A percentile compares a stretch with the other conserved stretches of the same genome.
Evolutionary conservation across 306 rosid species (phyloP).

Genomic region (Phaseolus lunatus): DNA sequence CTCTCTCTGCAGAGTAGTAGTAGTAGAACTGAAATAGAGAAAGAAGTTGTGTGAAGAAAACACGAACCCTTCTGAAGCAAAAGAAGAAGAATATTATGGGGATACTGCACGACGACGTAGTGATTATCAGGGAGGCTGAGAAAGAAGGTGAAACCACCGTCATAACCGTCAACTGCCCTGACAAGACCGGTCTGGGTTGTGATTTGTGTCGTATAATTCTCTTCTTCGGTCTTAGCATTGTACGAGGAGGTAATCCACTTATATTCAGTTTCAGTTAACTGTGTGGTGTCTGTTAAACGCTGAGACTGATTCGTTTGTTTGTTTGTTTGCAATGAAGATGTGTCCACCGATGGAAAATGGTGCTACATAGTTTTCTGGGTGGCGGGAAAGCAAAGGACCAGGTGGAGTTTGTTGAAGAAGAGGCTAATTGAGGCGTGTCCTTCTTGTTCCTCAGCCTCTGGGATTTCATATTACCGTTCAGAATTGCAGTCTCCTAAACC

Average conservation of each 20-base stretch:
- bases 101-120: slow-evolving; percentile 78
- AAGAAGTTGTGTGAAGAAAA: too few species aligned
- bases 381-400: slow-evolving; percentile 67
- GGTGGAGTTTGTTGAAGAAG: slow-evolving; percentile 84
- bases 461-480: slow-evolving; percentile 64
- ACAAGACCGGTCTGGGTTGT: slow-evolving; percentile 89
- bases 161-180: slow-evolving; percentile 92
- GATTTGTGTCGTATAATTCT: slow-evolving; percentile 95
- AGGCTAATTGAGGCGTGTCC: slow-evolving; percentile 86
- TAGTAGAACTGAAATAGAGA: neutral
- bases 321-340: slow-evolving; percentile 63
- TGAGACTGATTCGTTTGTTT: slow-evolving; percentile 30
- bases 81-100: slow-evolving; percentile 60
- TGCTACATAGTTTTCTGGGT: slow-evolving; percentile 97
- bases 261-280: slow-evolving; percentile 30
- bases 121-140: slow-evolving; percentile 65
- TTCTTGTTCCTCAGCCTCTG: slow-evolving; percentile 83
- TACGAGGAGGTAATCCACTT: slow-evolving; percentile 75
- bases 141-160: slow-evolving; percentile 72
- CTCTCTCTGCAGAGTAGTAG: neutral
- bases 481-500: slow-evolving; percentile 70
- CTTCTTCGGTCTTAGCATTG: slow-evolving; percentile 88
- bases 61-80: neutral
- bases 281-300: neutral
- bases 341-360: slow-evolving; percentile 97